Base-by-base conservation (phyloP, 106 monocot species). In the Dendrobium officinale region DNA sequence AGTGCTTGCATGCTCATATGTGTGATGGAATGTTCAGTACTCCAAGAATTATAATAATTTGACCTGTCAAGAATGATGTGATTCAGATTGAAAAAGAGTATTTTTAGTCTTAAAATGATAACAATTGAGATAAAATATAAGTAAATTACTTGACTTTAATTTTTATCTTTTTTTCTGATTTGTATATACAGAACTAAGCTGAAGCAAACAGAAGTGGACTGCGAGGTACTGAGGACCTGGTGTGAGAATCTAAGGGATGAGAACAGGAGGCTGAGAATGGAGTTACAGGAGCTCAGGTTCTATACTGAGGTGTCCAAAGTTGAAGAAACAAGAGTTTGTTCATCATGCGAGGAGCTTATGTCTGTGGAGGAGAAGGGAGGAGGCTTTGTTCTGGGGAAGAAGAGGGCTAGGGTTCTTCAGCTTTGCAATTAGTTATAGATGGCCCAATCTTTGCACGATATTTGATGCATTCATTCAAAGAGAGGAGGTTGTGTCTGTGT, bases 141-240 rank as follows among this genome's bases (percentile, higher is more conserved):
- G 2, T 51, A 51, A 51, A 2, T 51, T 13, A 51, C 37, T 51
- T 3, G 15, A 51, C 2, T 13, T 51, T 51, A 15, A 13, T 13
- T 10, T 16, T 15, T 51, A 16, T 10, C 15, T 13, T 15, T 51
- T 70, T 17, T 75, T 37, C 37, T 37, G 37, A 37, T 37, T 37
- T 37, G 37, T 37, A 37, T 37, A 37, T 37, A 15, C 79, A 91
- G 91, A 84, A 91, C 88, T 16, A 91, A 91, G 78, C 55, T 86
- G 84, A 91, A 88, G 84, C 84, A 88, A 83, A 91, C 82, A 37
- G 88, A 88, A 78, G 80, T 83, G 82, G 84, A 88, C 45, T 80
- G 80, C 29, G 86, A 84, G 80, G 56, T 81, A 64, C 80, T 91
- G 77, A 91, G 82, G 84, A 86, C 61, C 78, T 85, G 82, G 18